Evolutionary conservation across 345 rosid species (phyloP).

Genomic region (Moricandia arvensis): DNA sequence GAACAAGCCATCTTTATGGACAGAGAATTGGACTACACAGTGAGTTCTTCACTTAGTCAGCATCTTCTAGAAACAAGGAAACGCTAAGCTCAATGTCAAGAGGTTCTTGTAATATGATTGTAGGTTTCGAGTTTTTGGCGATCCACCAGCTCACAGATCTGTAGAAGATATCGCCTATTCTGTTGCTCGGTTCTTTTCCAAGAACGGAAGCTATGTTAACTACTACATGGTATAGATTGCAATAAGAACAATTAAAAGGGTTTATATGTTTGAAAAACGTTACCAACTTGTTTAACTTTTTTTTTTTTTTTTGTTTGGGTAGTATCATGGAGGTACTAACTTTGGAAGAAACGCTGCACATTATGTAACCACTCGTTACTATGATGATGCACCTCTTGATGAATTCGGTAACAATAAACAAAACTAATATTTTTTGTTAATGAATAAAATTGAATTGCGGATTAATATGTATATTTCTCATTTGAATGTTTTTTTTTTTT

Average conservation of each 20-base stretch:
- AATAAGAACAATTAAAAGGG: neutral
- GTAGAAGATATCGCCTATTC: conserved; percentile 80
- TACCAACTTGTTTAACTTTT: neutral
- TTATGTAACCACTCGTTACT: conserved; percentile 88
- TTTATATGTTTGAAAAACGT: neutral
- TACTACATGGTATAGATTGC: conserved; percentile 75
- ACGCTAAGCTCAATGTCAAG: neutral
- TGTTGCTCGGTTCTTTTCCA: conserved; percentile 78
- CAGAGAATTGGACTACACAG: conserved; percentile 99
- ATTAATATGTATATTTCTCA: neutral
- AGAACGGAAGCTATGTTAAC: conserved; percentile 77
- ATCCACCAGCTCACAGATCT: conserved; percentile 53
- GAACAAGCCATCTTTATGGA: conserved; percentile 82
- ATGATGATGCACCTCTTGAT: conserved; percentile 95
- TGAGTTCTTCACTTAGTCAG: conserved; percentile 37
- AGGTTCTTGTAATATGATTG: conserved; percentile 21
- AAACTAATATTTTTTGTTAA: neutral
- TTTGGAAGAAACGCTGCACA: conserved; percentile 74
- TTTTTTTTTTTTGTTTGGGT: no score
- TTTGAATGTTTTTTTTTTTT: neutral
- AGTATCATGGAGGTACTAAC: conserved; percentile 98
- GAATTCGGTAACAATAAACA: conserved; percentile 57
- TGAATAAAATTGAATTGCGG: neutral
- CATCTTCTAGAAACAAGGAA: neutral
- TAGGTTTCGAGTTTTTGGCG: conserved; percentile 66